Percentiles rank a stretch among this genome's conserved stretches.
Evolutionary conservation across 768 basidiomycete species (phyloP).

Genomic region (Naganishia onofrii): DNA sequence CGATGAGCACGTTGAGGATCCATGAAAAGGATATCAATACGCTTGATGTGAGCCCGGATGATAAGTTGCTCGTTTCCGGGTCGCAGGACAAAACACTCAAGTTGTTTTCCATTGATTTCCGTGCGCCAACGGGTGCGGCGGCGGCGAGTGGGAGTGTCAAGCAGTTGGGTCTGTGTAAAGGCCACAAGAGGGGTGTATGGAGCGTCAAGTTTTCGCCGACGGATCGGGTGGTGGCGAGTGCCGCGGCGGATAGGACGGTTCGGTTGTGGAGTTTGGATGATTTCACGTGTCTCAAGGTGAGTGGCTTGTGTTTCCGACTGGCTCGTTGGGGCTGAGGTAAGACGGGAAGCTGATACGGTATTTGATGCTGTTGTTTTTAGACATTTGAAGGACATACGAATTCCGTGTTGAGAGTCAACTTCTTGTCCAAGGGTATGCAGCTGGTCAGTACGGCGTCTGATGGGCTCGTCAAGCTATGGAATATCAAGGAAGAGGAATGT

Average conservation of each 20-base stretch:
- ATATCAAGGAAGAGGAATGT: slow-evolving; percentile 81
- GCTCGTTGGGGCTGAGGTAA: not conserved
- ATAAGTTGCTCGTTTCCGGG: slow-evolving; percentile 81
- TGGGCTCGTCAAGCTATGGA: slow-evolving; percentile 95
- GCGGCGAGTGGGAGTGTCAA: slow-evolving; percentile 67
- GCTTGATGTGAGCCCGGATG: slow-evolving; percentile 86
- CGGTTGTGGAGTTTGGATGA: slow-evolving; percentile 92
- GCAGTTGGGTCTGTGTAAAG: slow-evolving; percentile 81
- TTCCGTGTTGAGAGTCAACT: slow-evolving; percentile 89
- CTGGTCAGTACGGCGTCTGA: slow-evolving; percentile 88
- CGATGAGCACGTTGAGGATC: slow-evolving; percentile 79
- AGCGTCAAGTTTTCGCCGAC: slow-evolving; percentile 78
- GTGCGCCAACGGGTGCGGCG: slow-evolving; percentile 39
- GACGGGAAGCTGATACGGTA: not conserved
- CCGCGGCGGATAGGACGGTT: slow-evolving; percentile 91
- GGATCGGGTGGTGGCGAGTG: slow-evolving; percentile 83
- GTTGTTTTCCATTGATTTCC: slow-evolving; percentile 72
- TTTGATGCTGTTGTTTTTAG: slow-evolving; percentile 57
- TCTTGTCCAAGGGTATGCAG: slow-evolving; percentile 76
- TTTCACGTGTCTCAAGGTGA: slow-evolving; percentile 74
- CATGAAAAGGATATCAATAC: slow-evolving; percentile 99
- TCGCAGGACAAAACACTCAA: slow-evolving; percentile 96
- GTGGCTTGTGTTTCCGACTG: slow-evolving; percentile 24
- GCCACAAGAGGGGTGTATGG: slow-evolving; percentile 97
- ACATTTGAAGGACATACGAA: slow-evolving; percentile 99